phyloP scores from a whole-genome alignment of 2,329 filamentous ascomycete genomes.

The Aspergillus luchuensis region DNA sequence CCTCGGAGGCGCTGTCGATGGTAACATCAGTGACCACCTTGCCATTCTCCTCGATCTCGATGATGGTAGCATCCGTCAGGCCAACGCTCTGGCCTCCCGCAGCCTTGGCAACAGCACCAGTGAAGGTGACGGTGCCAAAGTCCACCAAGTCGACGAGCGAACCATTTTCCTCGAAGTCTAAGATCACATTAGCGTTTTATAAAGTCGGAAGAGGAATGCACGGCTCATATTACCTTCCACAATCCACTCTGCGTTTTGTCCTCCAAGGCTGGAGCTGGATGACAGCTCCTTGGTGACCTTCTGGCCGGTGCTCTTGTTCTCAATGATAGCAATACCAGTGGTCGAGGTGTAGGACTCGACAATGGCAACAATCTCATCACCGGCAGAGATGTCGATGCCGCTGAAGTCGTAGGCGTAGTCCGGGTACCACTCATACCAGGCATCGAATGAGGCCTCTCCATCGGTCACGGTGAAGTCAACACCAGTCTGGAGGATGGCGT shows the following conservation, averaged over 20 bases:
- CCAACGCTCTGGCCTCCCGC: slow-evolving; percentile 33
- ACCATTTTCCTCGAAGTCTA: slow-evolving; percentile 44
- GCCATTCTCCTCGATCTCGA: slow-evolving; percentile 49
- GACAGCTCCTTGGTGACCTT: slow-evolving; percentile 55
- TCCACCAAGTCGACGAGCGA: slow-evolving; percentile 49
- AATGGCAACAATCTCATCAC: slow-evolving; percentile 46
- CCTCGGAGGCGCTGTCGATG: slow-evolving; percentile 19
- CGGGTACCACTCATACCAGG: slow-evolving; percentile 64
- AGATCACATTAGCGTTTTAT: not conserved
- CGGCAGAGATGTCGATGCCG: slow-evolving; percentile 48
- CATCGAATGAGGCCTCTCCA: slow-evolving; percentile 49
- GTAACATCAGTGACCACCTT: slow-evolving; percentile 39
- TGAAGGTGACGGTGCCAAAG: slow-evolving; percentile 55
- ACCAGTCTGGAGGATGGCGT: slow-evolving; percentile 58
- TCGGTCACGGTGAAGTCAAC: slow-evolving; percentile 55
- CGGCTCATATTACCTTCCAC: slow-evolving; percentile 12
- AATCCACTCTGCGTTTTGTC: slow-evolving; percentile 64
- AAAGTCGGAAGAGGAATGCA: no score
- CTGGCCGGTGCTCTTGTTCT: slow-evolving; percentile 55
- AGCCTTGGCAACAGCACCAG: slow-evolving; percentile 38
- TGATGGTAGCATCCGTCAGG: slow-evolving; percentile 42
- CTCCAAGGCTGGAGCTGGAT: slow-evolving; percentile 48
- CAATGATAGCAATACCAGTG: slow-evolving; percentile 47
- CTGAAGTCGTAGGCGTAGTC: slow-evolving; percentile 57
- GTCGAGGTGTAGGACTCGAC: slow-evolving; percentile 46